A percentile compares a stretch with the other conserved stretches of the same genome.
Evolutionary conservation across 164 flowering plant species (phyloP).

Genomic region (Protea cynaroides): DNA sequence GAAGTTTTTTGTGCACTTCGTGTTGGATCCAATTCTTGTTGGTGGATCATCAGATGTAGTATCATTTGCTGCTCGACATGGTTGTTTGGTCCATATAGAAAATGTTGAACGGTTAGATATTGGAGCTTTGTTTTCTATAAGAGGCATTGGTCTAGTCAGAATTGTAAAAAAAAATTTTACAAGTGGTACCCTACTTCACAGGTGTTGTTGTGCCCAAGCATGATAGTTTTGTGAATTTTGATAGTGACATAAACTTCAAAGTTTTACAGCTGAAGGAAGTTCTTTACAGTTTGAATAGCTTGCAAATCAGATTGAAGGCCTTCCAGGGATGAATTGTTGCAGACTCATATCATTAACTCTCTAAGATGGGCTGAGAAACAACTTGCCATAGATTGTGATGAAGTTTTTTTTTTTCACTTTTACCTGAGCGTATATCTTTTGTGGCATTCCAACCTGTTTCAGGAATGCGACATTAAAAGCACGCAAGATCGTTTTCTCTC

Average conservation of each 20-base stretch:
- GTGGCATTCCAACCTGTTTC: slow-evolving; percentile 61
- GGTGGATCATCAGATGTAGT: slow-evolving; percentile 29
- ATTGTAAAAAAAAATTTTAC: slow-evolving; percentile 31
- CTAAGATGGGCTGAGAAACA: slow-evolving; percentile 57
- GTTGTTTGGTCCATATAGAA: slow-evolving; percentile 54
- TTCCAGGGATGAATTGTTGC: slow-evolving; percentile 45
- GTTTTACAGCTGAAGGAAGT: slow-evolving; percentile 38
- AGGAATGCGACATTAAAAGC: too few relatives aligned
- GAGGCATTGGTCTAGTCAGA: slow-evolving; percentile 65
- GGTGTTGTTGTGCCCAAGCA: slow-evolving; percentile 48
- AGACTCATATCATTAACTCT: slow-evolving; percentile 46
- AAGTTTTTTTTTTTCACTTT: slow-evolving; percentile 43
- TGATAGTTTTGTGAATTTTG: slow-evolving; percentile 28
- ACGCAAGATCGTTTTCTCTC: too few relatives aligned
- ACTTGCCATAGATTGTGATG: slow-evolving; percentile 27
- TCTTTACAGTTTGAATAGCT: slow-evolving; percentile 38
- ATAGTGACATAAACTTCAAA: slow-evolving; percentile 21
- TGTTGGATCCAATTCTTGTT: slow-evolving; percentile 46
- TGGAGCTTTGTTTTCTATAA: slow-evolving; percentile 60
- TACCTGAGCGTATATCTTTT: slow-evolving; percentile 59
- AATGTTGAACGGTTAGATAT: slow-evolving; percentile 54
- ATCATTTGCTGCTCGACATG: slow-evolving; percentile 65
- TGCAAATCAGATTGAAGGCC: slow-evolving; percentile 74
- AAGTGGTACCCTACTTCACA: slow-evolving; percentile 59
- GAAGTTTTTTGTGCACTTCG: slow-evolving; percentile 66